Percentiles rank a stretch among this genome's conserved stretches.
Evolutionary conservation across 2,329 filamentous ascomycete species (phyloP).

Genomic region (Microdochium nivale): DNA sequence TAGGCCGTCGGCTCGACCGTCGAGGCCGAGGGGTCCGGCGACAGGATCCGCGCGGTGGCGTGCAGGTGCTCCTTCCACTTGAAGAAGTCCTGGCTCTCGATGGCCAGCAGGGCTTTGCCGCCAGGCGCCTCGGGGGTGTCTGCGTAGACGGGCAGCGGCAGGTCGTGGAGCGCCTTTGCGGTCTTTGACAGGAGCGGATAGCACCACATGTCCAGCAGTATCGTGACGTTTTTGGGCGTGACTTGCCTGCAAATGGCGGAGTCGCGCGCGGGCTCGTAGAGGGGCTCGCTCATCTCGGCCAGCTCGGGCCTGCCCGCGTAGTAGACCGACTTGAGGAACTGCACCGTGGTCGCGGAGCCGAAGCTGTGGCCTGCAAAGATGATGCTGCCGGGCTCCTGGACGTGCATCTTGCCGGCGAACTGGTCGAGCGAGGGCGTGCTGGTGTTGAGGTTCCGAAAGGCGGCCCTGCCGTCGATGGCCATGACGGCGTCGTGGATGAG

Average conservation of each 20-base stretch:
- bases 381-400: constrained; percentile 64
- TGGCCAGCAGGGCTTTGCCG: constrained; percentile 54
- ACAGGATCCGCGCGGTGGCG: constrained; percentile 57
- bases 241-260: constrained; percentile 57
- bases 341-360: constrained; percentile 64
- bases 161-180: constrained; percentile 56
- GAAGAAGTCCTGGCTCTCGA: constrained; percentile 70
- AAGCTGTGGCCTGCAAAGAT: constrained; percentile 77
- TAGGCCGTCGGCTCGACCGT: constrained; percentile 31
- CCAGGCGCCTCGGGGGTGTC: constrained; percentile 39
- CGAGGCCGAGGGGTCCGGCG: constrained; percentile 39
- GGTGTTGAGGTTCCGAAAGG: constrained; percentile 43
- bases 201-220: constrained; percentile 76
- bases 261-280: constrained; percentile 49
- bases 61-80: constrained; percentile 69
- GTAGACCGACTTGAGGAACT: constrained; percentile 73
- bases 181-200: constrained; percentile 58
- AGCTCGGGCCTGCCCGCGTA: constrained; percentile 46
- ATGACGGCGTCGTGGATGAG: constrained; percentile 60
- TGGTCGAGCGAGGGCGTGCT: constrained; percentile 42
- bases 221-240: constrained; percentile 54
- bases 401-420: constrained; percentile 54
- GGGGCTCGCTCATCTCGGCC: constrained; percentile 38
- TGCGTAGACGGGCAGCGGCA: constrained; percentile 64
- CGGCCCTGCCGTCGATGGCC: constrained; percentile 50